Evolutionary conservation across 2,329 filamentous ascomycete genomes (phyloP), one percentile per base, ranked within the genome.

Genomic region (Calonectria fujianensis): DNA sequence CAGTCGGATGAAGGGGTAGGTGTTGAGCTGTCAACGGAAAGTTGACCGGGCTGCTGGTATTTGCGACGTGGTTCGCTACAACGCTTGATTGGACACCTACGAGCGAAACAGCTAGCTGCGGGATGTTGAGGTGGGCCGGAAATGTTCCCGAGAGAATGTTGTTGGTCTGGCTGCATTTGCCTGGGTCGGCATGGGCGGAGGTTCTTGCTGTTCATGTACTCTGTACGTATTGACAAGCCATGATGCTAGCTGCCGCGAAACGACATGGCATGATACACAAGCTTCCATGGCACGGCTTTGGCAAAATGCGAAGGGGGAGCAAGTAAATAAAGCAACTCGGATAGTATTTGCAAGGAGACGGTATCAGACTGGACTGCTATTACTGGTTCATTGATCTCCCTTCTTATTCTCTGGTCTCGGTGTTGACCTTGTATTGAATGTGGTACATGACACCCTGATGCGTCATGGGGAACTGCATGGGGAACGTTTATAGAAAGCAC

Each of bases 401-500:
- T 24, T 48, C 45, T 48, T 48, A 24, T 48, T 48, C 7, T 24
- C 8, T 48, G 45, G n/a, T 10, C 3, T 20, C 14, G 45, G 20
- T 48, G 45, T 35, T 35, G 52, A 57, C 31, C 52, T 57, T 18
- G 52, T 16, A 27, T 13, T 63, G 57, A 63, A 16, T 20, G 57
- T 63, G 35, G 35, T 39, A 41, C 57, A 39, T 41, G 52, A 20
- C 29, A 35, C 52, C 29, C 4, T 31, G 29, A 20, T 57, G 52
- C 52, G 29, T 57, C 52, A 57, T 57, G 52, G 32, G 57, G 57
- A 63, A 63, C 57, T 41, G 16, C 27, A 63, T 24, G 57, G 57
- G 57, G 57, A 63, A 37, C 35, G 35, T 63, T 63, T 39, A 41
- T 29, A 63, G 24, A 63, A 63, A 9, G 27, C 57, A 20, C 31